Percentiles rank a stretch among this genome's conserved stretches.
These are phyloP conservation scores for Eucalyptus pauciflora DNA, from an alignment of 345 rosid species.

Conservation along the genomic window DNA sequence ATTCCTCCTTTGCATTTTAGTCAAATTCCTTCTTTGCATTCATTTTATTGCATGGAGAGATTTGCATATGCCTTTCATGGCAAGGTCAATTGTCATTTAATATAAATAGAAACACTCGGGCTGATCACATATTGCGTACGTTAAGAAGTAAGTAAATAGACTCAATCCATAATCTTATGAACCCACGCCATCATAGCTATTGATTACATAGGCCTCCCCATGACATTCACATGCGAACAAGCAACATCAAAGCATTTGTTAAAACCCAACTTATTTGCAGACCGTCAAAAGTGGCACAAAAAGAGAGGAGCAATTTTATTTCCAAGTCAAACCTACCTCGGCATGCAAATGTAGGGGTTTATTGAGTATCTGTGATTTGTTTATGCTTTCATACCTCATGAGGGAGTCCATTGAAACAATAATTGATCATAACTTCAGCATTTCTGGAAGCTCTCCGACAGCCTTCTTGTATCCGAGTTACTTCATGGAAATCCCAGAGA, in stretches of 20 bases:
- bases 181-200: background rate
- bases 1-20: background rate
- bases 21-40: background rate
- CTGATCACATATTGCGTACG: background rate
- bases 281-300: too few species aligned
- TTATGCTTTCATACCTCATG: too few species aligned
- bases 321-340: too few species aligned
- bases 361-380: too few species aligned
- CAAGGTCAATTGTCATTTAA: too few species aligned
- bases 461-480: background rate
- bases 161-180: background rate
- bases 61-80: background rate
- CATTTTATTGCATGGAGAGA: background rate
- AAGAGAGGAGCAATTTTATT: too few species aligned
- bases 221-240: too few species aligned
- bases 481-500: background rate
- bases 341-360: too few species aligned
- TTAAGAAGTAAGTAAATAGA: too few species aligned
- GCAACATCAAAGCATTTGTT: too few species aligned
- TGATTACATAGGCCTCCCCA: too few species aligned
- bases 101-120: background rate
- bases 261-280: too few species aligned
- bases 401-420: background rate
- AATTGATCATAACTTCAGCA: background rate
- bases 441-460: background rate